A percentile compares a stretch with the other conserved stretches of the same genome.
phyloP scores from a whole-genome alignment of 306 rosid species.

The Prosopis cineraria region DNA sequence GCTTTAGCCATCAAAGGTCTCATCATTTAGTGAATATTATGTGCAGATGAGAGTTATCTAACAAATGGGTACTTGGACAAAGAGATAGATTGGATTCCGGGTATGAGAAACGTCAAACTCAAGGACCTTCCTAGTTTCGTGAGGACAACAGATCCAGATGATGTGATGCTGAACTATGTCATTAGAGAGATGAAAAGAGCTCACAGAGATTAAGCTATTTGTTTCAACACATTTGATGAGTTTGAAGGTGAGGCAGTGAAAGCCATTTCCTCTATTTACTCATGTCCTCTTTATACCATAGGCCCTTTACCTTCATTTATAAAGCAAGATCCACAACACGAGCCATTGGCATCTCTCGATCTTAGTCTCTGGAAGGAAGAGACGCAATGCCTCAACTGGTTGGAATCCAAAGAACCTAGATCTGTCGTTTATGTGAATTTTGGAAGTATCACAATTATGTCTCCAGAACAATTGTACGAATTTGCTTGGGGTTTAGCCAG shows the following conservation, averaged over 20 bases:
- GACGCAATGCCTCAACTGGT: constrained; percentile 22
- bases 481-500: constrained; percentile 10
- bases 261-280: not conserved
- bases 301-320: not conserved
- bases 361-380: constrained; percentile 36
- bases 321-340: not conserved
- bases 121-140: not conserved
- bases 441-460: not conserved
- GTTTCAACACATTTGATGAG: not conserved
- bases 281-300: not conserved
- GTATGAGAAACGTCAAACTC: not conserved
- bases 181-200: not conserved
- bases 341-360: not conserved
- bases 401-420: constrained; percentile 15
- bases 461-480: not conserved
- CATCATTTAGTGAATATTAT: not conserved
- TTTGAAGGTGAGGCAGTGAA: not conserved
- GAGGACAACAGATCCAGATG: constrained; percentile 2
- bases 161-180: not conserved
- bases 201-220: not conserved
- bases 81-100: not conserved
- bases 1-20: not conserved
- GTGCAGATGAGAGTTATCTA: not conserved
- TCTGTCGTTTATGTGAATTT: constrained; percentile 24
- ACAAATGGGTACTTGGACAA: not conserved